Evolutionary conservation across 108 stramenopile species (phyloP), one percentile per base, ranked within the genome.

Genomic region (Seminavis robusta): DNA sequence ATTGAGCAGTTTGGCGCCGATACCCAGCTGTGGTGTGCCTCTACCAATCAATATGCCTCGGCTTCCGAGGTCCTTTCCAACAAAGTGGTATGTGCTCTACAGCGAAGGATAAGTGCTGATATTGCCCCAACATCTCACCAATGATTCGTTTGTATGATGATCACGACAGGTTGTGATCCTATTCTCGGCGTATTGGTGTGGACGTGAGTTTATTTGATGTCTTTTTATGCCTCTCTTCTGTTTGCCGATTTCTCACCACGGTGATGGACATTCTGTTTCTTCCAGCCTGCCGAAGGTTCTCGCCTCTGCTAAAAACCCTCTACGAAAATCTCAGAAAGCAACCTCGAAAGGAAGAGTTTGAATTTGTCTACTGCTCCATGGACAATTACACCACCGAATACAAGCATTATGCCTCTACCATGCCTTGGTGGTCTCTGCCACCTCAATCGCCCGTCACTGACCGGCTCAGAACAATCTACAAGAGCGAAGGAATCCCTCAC

Each of bases 381-480:
- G 91, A 92, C 66, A 43, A 45, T 36, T 52, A 53, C 27, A 69
- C 73, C 37, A 56, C 39, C 6, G 65, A 66, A 8, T 92, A 83
- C 49, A 54, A 74, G 13, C 47, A 40, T 8, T 92, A 86, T 67
- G 58, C 55, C 33, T 51, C 43, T 16, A 53, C 70, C n/a, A 82
- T 84, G 83, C 77, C 86, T 8, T 92, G 82, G 82, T 68, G 68
- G 63, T 76, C 74, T 42, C 54, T 81, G 20, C 71, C 74, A 9
- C 43, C 28, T 36, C 31, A 63, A 17, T 45, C 42, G 17, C 53
- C 61, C 2, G 59, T 25, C 9, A 33, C 24, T 6, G 43, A 24
- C 0, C 26, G 25, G 7, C 20, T 46, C n/a, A n/a, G n/a, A n/a
- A n/a, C n/a, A n/a, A n/a, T 28, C 10, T 76, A 61, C 37, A 36